Evolutionary conservation across 1,139 yeast species (phyloP).

Genomic region (Hanseniaspora uvarum): DNA sequence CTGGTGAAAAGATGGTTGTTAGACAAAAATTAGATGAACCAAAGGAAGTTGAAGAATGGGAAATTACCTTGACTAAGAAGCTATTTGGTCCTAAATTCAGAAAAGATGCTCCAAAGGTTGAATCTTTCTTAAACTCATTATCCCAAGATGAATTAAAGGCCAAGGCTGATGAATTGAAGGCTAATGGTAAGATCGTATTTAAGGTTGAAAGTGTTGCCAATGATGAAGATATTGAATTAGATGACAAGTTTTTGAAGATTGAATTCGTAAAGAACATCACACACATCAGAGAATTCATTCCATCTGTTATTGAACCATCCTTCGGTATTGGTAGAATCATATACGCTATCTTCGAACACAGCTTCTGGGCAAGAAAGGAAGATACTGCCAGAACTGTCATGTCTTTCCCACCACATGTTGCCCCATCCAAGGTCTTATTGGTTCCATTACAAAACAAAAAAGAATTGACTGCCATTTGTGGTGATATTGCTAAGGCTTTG

Average conservation of each 20-base stretch:
- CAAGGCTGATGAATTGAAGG: conserved; percentile 55
- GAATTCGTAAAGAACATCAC: conserved; percentile 72
- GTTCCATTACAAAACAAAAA: conserved; percentile 87
- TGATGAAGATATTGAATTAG: conserved; percentile 49
- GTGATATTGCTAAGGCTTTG: conserved; percentile 56
- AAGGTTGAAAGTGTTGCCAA: conserved; percentile 52
- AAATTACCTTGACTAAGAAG: conserved; percentile 81
- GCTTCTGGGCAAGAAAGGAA: conserved; percentile 90
- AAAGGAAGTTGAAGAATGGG: conserved; percentile 66
- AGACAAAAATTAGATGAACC: conserved; percentile 85
- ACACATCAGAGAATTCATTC: conserved; percentile 90
- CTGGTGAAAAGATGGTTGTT: conserved; percentile 88
- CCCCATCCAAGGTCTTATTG: conserved; percentile 93
- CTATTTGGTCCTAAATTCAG: conserved; percentile 96
- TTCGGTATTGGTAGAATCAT: conserved; percentile 98
- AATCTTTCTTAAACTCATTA: conserved; percentile 63
- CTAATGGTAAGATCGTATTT: conserved; percentile 55
- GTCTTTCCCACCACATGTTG: conserved; percentile 89
- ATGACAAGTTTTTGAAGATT: conserved; percentile 58
- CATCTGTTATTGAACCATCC: conserved; percentile 97
- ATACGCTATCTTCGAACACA: conserved; percentile 87
- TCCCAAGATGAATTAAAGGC: conserved; percentile 80
- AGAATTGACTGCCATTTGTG: conserved; percentile 66
- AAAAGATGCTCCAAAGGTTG: conserved; percentile 90
- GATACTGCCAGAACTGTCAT: conserved; percentile 84